Conservation (phyloP, 2,329 filamentous ascomycete species). For the Venturia nashicola region DNA sequence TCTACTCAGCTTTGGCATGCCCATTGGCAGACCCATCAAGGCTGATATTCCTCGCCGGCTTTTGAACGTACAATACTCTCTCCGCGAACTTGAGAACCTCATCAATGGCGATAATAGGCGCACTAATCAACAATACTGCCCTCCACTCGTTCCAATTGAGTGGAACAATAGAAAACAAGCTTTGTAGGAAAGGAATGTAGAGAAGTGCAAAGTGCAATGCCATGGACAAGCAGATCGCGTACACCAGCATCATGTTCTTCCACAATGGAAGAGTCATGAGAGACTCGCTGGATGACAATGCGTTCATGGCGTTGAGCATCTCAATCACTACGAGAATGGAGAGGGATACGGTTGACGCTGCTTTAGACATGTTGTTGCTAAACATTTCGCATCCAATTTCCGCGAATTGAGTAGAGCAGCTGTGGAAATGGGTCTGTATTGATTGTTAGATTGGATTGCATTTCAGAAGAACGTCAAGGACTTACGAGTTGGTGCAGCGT, state of each 20-base stretch:
- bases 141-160: slow-evolving; percentile 82
- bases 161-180: slow-evolving; percentile 81
- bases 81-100: slow-evolving; percentile 61
- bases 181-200: slow-evolving; percentile 81
- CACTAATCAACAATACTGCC: slow-evolving; percentile 77
- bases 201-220: slow-evolving; percentile 85
- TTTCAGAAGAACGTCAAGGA: slow-evolving; percentile 10
- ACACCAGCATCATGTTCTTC: slow-evolving; percentile 97
- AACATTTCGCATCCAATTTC: slow-evolving; percentile 93
- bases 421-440: slow-evolving; percentile 69
- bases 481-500: slow-evolving; percentile 69
- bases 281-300: slow-evolving; percentile 87
- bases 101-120: slow-evolving; percentile 67
- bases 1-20: slow-evolving; percentile 3
- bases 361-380: slow-evolving; percentile 68
- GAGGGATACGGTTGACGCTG: slow-evolving; percentile 85
- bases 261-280: slow-evolving; percentile 88
- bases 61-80: slow-evolving; percentile 50
- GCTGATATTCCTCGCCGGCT: slow-evolving; percentile 17
- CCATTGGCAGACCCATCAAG: background rate
- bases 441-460: slow-evolving; percentile 10
- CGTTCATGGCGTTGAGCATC: slow-evolving; percentile 99
- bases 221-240: slow-evolving; percentile 89
- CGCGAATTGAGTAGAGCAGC: slow-evolving; percentile 73
- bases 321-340: slow-evolving; percentile 93